Base-by-base conservation (phyloP, 2,329 filamentous ascomycete genomes). In the Trichoderma polysporum region DNA sequence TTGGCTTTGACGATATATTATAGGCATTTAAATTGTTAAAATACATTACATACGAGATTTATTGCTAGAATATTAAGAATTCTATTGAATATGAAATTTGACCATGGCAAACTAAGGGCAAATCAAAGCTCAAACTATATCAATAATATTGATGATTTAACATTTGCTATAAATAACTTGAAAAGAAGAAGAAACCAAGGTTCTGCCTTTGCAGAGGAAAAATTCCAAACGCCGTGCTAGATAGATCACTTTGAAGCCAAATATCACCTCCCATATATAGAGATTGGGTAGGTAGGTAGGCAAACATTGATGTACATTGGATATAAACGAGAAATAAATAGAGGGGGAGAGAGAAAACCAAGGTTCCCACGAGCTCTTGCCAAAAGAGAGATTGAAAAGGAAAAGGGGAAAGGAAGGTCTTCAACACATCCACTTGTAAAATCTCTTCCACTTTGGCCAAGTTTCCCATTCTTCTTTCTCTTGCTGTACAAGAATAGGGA, bases 401-500 rank as follows among this genome's bases (percentile, higher is more conserved):
- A 62, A 22, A 3, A 45, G 8, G 9, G 4, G 15, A 52, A 12
- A 19, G 2, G 7, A n/a, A 4, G 17, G 7, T 15, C 56, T 29
- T 19, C n/a, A 94, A 73, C 91, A 94, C 70, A 94, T 79, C 68
- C 88, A 85, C 75, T 91, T 91, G 76, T 93, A 95, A 13, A 86
- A 71, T 74, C 83, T 89, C 82, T 94, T 95, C 91, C 91, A 94
- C 67, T 72, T 79, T 0, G 92, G 91, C 92, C 91, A 94, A 4
- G 78, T 76, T 35, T 84, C 85, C 73, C 84, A 83, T 80, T 97
- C 93, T 61, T 91, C 90, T 45, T 84, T 81, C 81, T 97, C 94
- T 77, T 97, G 91, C 49, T 89, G 89, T 58, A 96, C 83, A 58
- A 98, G 80, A 68, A 91, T 87, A 31, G 89, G 87, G 52, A 97